Conservation (phyloP, 2,329 filamentous ascomycete species). For the Cytospora chrysosperma region DNA sequence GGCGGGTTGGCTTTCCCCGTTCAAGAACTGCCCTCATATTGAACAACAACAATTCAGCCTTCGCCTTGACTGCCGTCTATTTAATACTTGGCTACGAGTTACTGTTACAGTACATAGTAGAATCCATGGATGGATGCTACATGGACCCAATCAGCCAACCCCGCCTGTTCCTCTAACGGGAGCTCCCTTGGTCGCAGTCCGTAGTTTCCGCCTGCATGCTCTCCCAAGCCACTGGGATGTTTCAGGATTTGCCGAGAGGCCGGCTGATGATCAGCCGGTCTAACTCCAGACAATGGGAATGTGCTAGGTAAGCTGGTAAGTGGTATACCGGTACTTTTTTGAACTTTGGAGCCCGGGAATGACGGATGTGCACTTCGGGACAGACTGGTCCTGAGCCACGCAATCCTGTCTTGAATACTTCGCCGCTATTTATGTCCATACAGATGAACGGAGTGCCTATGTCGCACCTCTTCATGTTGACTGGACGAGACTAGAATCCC, state of each 20-base stretch:
- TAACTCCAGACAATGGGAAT: background rate
- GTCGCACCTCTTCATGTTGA: background rate
- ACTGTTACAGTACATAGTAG: too few species aligned
- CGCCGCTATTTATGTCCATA: background rate
- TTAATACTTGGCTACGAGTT: background rate
- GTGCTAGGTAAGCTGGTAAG: too few species aligned
- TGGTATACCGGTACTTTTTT: too few species aligned
- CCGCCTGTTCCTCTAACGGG: conserved; percentile 13
- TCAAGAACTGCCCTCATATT: background rate
- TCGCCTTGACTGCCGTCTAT: background rate
- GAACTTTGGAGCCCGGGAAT: background rate
- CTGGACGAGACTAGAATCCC: background rate
- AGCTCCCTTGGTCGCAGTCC: conserved; percentile 10
- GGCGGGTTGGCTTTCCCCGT: background rate
- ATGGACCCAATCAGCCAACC: background rate
- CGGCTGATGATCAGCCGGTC: background rate
- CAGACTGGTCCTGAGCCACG: background rate
- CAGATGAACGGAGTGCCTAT: background rate
- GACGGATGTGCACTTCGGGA: background rate
- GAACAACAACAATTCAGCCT: background rate
- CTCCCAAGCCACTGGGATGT: conserved; percentile 4
- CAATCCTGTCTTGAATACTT: background rate
- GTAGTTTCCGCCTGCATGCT: background rate
- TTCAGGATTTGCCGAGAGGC: background rate
- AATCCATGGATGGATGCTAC: background rate